Evolutionary conservation across 2,329 filamentous ascomycete species (phyloP), one percentile per base, ranked within the genome.

Genomic region (Penicillium sp.): DNA sequence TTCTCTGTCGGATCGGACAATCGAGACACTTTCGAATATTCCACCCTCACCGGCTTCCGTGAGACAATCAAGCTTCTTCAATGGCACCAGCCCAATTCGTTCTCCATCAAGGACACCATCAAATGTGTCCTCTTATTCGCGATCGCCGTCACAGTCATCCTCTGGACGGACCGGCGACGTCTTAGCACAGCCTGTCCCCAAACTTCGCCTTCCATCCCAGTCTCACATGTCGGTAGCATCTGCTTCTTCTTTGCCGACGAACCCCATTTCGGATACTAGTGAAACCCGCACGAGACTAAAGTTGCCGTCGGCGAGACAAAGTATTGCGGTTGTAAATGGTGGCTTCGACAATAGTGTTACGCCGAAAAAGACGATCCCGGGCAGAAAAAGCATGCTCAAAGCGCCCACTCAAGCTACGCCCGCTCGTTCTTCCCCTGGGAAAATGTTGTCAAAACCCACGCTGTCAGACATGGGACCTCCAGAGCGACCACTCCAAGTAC

Each of bases 21-120:
- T 95, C 39, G 90, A 95, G 69, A 95, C 90, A 0, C 76, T 96
- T 6, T 82, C 90, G 3, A 83, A 85, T 43, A 76, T 96, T 28
- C 89, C 91, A 0, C 85, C 89, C 0, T 94, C 91, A 0, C 91
- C 92, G 4, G 83, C 83, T 0, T 71, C 88, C 42, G 83, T 80
- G 47, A 83, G 85, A 49, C 77, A 81, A 8, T 90, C 89, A 0
- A 85, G 83, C 50, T 91, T 95, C 69, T 94, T 89, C 66, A 85
- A 84, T 45, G 72, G 78, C 2, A 79, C 85, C n/a, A 81, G 81
- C 53, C 77, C 81, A 6, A 81, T 82, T 72, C 78, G 79, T 16
- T 81, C 87, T 4, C 65, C 90, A 70, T 59, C 87, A 74, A 77
- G 86, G 74, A 78, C 87, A 69, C 65, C 85, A 70, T 73, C 88